A percentile compares a stretch with the other conserved stretches of the same genome.
Evolutionary conservation across 2,329 filamentous ascomycete genomes (phyloP).

Genomic region (Trichophyton simii): DNA sequence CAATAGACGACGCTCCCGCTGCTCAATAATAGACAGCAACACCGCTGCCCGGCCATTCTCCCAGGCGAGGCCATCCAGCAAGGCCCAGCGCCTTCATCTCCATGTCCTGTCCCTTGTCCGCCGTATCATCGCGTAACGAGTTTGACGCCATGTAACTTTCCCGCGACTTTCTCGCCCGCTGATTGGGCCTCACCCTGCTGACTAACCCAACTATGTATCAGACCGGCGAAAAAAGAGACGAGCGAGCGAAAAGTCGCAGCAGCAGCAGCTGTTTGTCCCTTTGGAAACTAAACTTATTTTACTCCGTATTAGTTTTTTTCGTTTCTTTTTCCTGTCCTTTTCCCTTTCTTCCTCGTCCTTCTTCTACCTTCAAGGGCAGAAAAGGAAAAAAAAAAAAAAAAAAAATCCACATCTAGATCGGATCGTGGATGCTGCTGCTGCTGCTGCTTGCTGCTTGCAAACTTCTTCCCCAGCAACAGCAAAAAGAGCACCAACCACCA

Average conservation of each 20-base stretch:
- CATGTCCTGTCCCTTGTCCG: not conserved
- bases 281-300: not conserved
- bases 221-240: not conserved
- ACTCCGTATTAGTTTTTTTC: not conserved
- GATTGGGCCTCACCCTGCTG: not conserved
- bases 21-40: no score
- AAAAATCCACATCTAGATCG: conserved; percentile 4
- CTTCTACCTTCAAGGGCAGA: not conserved
- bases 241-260: no score
- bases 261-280: not conserved
- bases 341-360: not conserved
- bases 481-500: not conserved
- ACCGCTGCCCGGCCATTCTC: no score
- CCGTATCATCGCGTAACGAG: not conserved
- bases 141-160: not conserved
- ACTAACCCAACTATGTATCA: not conserved
- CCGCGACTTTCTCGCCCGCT: not conserved
- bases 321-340: not conserved
- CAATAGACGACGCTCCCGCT: no score
- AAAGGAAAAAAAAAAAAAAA: not conserved
- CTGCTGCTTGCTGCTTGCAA: no score
- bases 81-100: no score
- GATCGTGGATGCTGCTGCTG: not conserved
- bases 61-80: no score
- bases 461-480: no score